These are phyloP conservation scores for Gremmenia infestans DNA, from an alignment of 2,329 filamentous ascomycete genomes.

Conservation along the genomic window DNA sequence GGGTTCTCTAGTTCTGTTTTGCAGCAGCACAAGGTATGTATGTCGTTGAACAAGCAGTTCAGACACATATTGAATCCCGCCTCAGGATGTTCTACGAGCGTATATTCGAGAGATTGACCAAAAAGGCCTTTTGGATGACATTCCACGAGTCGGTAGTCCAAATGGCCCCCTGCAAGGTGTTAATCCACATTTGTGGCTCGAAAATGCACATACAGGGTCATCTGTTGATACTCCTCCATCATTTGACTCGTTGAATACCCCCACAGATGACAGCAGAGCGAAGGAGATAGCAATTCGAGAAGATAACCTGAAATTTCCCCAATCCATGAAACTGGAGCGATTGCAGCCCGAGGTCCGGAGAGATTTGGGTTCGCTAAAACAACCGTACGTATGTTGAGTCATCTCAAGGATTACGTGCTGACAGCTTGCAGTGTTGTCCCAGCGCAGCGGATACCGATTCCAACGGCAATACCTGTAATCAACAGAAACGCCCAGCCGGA, in stretches of 20 bases:
- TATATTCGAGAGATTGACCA: slow-evolving; percentile 58
- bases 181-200: slow-evolving; percentile 24
- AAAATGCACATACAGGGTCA: slow-evolving; percentile 13
- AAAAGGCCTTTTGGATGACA: slow-evolving; percentile 47
- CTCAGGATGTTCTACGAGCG: slow-evolving; percentile 52
- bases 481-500: neutral
- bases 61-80: neutral
- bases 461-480: neutral
- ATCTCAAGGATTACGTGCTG: neutral
- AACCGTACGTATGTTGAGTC: neutral
- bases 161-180: slow-evolving; percentile 25
- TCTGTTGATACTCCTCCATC: slow-evolving; percentile 15
- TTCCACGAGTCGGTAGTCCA: slow-evolving; percentile 30
- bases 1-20: slow-evolving; percentile 53
- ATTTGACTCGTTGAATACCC: slow-evolving; percentile 19
- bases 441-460: neutral
- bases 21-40: slow-evolving; percentile 51
- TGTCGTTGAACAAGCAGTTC: neutral
- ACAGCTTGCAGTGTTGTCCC: neutral
- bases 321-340: slow-evolving; percentile 27
- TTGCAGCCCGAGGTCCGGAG: slow-evolving; percentile 18
- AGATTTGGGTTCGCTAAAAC: neutral
- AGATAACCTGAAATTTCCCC: slow-evolving; percentile 31
- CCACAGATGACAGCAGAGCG: slow-evolving; percentile 13
- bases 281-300: slow-evolving; percentile 27